Evolutionary conservation across 2,329 filamentous ascomycete species (phyloP).

Genomic region (Lasiodiplodia sp.): DNA sequence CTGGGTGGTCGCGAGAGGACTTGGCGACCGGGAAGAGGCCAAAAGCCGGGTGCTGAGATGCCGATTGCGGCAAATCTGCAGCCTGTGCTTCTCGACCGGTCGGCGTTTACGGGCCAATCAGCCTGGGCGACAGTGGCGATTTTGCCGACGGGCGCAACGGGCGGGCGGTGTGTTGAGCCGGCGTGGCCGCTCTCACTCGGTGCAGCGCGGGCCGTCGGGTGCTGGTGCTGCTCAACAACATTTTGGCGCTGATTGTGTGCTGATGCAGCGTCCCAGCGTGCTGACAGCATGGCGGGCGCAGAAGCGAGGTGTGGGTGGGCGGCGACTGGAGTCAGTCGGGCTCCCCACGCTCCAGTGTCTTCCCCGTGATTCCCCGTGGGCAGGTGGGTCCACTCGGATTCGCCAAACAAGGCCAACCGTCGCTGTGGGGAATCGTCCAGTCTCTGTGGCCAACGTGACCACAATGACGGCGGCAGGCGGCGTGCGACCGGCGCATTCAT

Average conservation of each 20-base stretch:
- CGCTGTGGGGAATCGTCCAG: slow-evolving; percentile 3
- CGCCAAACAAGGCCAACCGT: slow-evolving; percentile 5
- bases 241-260: not conserved
- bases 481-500: not conserved
- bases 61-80: slow-evolving; percentile 20
- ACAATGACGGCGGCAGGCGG: not conserved
- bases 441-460: not conserved
- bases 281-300: not conserved
- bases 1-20: not conserved
- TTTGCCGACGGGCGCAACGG: slow-evolving; percentile 6
- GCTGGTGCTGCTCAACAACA: not conserved
- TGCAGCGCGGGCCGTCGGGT: not conserved
- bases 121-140: not conserved
- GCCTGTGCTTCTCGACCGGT: slow-evolving; percentile 14
- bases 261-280: not conserved
- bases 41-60: slow-evolving; percentile 4
- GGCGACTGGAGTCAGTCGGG: not conserved
- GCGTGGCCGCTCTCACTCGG: not conserved
- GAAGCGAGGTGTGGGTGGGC: not conserved
- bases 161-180: slow-evolving; percentile 11
- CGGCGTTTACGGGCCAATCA: slow-evolving; percentile 8
- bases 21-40: not conserved
- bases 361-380: slow-evolving; percentile 17
- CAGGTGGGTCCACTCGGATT: slow-evolving; percentile 9
- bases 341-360: slow-evolving; percentile 5